A percentile compares a stretch with the other conserved stretches of the same genome.
phyloP scores from a whole-genome alignment of 2,329 filamentous ascomycete species.

The Penicillium paneum region DNA sequence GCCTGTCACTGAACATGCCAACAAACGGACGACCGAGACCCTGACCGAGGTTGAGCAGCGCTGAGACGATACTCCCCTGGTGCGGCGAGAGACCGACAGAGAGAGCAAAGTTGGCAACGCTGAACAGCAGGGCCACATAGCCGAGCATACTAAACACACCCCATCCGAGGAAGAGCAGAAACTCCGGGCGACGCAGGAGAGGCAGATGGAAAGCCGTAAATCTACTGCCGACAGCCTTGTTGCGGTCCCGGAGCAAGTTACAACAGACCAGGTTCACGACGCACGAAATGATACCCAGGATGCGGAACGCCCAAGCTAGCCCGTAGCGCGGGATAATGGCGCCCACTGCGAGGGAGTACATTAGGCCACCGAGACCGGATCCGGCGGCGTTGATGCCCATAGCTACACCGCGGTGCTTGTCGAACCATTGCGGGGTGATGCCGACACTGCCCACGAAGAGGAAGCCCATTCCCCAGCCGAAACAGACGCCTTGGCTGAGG shows the following conservation, averaged over 20 bases:
- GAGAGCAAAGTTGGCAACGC: conserved; percentile 60
- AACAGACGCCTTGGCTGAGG: conserved; percentile 59
- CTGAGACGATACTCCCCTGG: conserved; percentile 62
- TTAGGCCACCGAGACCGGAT: conserved; percentile 57
- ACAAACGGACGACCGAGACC: conserved; percentile 56
- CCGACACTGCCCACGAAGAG: conserved; percentile 56
- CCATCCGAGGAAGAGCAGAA: conserved; percentile 57
- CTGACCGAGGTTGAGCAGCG: conserved; percentile 62
- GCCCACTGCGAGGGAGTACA: conserved; percentile 58
- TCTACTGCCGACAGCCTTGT: conserved; percentile 53
- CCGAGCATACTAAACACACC: conserved; percentile 62
- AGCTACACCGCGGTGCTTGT: conserved; percentile 55
- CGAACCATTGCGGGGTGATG: conserved; percentile 63
- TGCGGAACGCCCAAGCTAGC: conserved; percentile 59
- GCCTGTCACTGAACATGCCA: conserved; percentile 59
- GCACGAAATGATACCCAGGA: conserved; percentile 56
- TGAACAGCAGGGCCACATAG: conserved; percentile 64
- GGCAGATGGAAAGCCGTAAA: conserved; percentile 53
- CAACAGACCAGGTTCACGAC: conserved; percentile 52
- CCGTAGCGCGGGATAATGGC: conserved; percentile 57
- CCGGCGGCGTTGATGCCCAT: conserved; percentile 60
- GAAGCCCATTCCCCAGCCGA: conserved; percentile 62
- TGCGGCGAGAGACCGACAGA: conserved; percentile 56
- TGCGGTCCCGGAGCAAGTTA: conserved; percentile 57
- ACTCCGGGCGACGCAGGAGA: conserved; percentile 54